Base-by-base conservation (phyloP, 129 eudicot genomes). In the Chrysanthemum makinoi region DNA sequence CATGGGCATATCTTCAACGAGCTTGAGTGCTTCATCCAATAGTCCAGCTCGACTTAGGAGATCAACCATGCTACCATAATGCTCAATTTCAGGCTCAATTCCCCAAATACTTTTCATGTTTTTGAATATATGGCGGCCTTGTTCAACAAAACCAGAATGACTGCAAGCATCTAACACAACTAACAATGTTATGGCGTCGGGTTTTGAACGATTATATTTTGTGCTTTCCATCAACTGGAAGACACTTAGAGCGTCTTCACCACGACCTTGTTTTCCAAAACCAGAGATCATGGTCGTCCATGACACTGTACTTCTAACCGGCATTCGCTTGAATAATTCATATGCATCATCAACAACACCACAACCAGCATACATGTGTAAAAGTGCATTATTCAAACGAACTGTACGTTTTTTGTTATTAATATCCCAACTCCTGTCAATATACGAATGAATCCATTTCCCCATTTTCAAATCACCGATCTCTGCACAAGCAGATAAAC, bases 51-150 rank as follows among this genome's bases (percentile, higher is more conserved):
- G 89, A 46, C 95, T 85, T 56, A 87, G 51, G 8, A 87, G 66
- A 83, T 87, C 97, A 75, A 87, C 91, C 86, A 90, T 85, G 83
- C 97, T 85, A 14, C 95, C 97, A 47, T 83, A 90, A 70, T 87
- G 97, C 84, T 87, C 96, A 17, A 85, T 80, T 35, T 65, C 69
- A 2, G 89, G 87, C 50, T 83, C 69, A 70, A 90, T 81, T 1
- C 83, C 87, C 87, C 86, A 87, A 13, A 16, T 59, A 4, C 61
- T 66, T 3, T 35, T 64, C 91, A 87, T 85, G 56, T 61, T 56
- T 18, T 71, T 72, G 72, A 85, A 90, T 35, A 79, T 75, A 47
- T 65, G 20, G 5, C 81, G 81, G 6, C 95, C 97, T 71, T 85
- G 64, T 28, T 80, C 80, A 13, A 90, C 85, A 52, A 79, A 81